These are phyloP conservation scores for Phlebiopsis gigantea DNA, from an alignment of 768 basidiomycete genomes.

Conservation along the genomic window DNA sequence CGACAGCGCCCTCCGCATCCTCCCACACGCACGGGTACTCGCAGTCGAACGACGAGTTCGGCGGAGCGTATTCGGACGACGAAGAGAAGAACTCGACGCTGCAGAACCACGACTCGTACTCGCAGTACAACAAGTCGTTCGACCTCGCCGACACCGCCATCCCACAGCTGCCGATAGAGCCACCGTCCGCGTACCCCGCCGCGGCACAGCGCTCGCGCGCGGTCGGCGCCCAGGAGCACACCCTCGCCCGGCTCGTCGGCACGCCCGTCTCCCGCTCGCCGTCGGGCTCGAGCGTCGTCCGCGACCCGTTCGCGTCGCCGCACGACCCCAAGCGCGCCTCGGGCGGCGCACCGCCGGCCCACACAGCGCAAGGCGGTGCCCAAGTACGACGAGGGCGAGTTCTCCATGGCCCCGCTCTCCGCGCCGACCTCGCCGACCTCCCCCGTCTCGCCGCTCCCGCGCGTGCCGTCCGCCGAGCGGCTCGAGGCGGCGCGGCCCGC, in stretches of 20 bases:
- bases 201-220: not conserved
- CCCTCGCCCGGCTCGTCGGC: not conserved
- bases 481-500: not conserved
- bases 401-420: not conserved
- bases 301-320: constrained; percentile 4
- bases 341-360: not conserved
- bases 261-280: constrained; percentile 7
- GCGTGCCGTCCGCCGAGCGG: not conserved
- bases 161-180: not conserved
- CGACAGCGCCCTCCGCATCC: not conserved
- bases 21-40: not conserved
- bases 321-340: not conserved
- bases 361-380: constrained; percentile 16
- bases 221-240: constrained; percentile 4
- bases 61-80: not conserved
- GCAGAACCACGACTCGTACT: not conserved
- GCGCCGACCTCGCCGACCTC: not conserved
- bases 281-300: not conserved
- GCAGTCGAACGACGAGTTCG: not conserved
- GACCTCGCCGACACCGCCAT: not conserved
- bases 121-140: not conserved
- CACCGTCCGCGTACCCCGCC: not conserved
- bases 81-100: constrained; percentile 6
- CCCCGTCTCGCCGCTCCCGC: not conserved
- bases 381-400: constrained; percentile 15